phyloP scores from a whole-genome alignment of 2,329 filamentous ascomycete genomes.

The Venturia pyrina region DNA sequence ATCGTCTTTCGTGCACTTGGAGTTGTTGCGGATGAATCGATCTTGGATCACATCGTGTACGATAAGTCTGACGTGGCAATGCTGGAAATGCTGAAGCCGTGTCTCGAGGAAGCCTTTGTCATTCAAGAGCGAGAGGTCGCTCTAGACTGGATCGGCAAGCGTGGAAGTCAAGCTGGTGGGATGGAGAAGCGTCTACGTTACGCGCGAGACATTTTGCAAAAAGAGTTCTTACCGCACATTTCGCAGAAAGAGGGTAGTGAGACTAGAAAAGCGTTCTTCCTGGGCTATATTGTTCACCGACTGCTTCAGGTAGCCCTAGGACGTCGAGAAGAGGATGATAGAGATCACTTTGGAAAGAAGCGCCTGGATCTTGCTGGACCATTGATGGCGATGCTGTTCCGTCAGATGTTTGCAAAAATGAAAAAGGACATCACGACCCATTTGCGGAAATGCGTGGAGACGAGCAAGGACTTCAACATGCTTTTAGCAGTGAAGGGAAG shows the following conservation, averaged over 20 bases:
- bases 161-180: slow-evolving; percentile 65
- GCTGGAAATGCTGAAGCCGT: slow-evolving; percentile 94
- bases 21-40: slow-evolving; percentile 95
- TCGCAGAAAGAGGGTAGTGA: slow-evolving; percentile 91
- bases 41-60: slow-evolving; percentile 95
- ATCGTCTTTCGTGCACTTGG: slow-evolving; percentile 93
- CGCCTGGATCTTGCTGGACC: slow-evolving; percentile 90
- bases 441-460: slow-evolving; percentile 84
- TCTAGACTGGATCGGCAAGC: slow-evolving; percentile 89
- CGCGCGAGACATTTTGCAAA: slow-evolving; percentile 89
- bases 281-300: slow-evolving; percentile 98
- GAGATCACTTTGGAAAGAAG: slow-evolving; percentile 99
- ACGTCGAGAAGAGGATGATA: slow-evolving; percentile 86
- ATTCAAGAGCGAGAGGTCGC: slow-evolving; percentile 94
- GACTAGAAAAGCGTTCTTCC: slow-evolving; percentile 92
- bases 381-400: slow-evolving; percentile 91
- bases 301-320: slow-evolving; percentile 88
- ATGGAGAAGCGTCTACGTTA: slow-evolving; percentile 86
- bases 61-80: slow-evolving; percentile 92
- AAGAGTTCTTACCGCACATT: slow-evolving; percentile 93
- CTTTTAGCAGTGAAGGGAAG: slow-evolving; percentile 83
- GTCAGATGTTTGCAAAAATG: slow-evolving; percentile 80
- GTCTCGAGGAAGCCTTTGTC: slow-evolving; percentile 91
- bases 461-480: slow-evolving; percentile 78
- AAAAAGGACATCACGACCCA: slow-evolving; percentile 86